Conservation (phyloP, 2,329 filamentous ascomycete species). For the Exophiala xenobiotica region DNA sequence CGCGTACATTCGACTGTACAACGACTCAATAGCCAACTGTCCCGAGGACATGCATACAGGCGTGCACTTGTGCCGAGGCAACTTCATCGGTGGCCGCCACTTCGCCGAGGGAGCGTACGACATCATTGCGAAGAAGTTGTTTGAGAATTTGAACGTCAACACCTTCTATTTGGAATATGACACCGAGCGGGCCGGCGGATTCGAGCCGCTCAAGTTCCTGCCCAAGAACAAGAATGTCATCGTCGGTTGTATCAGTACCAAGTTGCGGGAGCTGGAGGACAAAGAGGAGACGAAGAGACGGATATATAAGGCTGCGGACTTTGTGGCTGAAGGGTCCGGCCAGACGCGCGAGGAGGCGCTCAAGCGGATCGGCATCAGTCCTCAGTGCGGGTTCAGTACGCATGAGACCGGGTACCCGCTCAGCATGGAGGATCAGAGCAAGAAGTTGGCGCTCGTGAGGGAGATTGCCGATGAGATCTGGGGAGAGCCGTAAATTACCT, state of each 20-base stretch:
- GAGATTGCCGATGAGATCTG: slow-evolving; percentile 68
- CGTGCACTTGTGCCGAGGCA: slow-evolving; percentile 66
- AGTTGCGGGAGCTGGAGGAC: slow-evolving; percentile 58
- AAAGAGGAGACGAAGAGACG: slow-evolving; percentile 57
- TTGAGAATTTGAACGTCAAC: slow-evolving; percentile 57
- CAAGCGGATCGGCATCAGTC: slow-evolving; percentile 61
- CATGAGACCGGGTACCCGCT: slow-evolving; percentile 69
- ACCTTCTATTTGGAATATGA: slow-evolving; percentile 67
- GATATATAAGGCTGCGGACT: slow-evolving; percentile 59
- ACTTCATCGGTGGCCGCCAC: slow-evolving; percentile 61
- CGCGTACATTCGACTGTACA: slow-evolving; percentile 70
- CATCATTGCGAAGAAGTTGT: slow-evolving; percentile 61
- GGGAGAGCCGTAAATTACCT: slow-evolving; percentile 50
- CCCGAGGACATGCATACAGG: slow-evolving; percentile 68
- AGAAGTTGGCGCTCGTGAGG: slow-evolving; percentile 65
- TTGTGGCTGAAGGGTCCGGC: slow-evolving; percentile 62
- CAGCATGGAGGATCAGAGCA: slow-evolving; percentile 64
- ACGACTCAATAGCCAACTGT: slow-evolving; percentile 60
- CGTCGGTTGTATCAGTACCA: slow-evolving; percentile 59
- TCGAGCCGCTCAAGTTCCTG: slow-evolving; percentile 58
- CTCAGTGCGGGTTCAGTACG: slow-evolving; percentile 68
- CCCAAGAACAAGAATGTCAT: slow-evolving; percentile 60
- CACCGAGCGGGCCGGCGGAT: slow-evolving; percentile 59
- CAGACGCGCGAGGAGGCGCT: slow-evolving; percentile 64
- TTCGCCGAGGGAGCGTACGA: slow-evolving; percentile 65